Percentiles rank a stretch among this genome's conserved stretches.
phyloP scores from a whole-genome alignment of 2,329 filamentous ascomycete species.

The Purpureocillium takamizusanense region DNA sequence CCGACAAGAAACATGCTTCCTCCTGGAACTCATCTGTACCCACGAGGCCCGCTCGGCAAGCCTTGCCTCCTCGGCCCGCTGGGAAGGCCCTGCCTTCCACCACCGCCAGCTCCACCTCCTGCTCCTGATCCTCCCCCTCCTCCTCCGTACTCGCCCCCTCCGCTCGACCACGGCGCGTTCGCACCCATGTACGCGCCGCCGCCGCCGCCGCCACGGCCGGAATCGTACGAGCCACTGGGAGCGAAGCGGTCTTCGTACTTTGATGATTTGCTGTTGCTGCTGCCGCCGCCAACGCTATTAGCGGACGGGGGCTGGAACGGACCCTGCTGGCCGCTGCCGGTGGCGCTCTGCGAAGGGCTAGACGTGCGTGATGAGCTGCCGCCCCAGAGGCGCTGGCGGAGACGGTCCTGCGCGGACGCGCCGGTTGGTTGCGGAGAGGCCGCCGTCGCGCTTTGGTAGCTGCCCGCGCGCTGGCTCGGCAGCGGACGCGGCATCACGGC shows the following conservation, averaged over 20 bases:
- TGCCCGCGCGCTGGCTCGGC: constrained; percentile 65
- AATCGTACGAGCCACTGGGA: constrained; percentile 34
- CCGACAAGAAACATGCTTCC: neutral
- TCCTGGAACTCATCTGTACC: constrained; percentile 19
- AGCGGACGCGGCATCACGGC: constrained; percentile 47
- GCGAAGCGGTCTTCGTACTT: constrained; percentile 38
- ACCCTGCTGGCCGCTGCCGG: constrained; percentile 14
- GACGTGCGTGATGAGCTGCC: constrained; percentile 38
- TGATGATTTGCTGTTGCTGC: constrained; percentile 18
- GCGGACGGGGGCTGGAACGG: constrained; percentile 37
- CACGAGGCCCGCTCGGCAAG: constrained; percentile 36
- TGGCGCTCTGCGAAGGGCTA: constrained; percentile 36
- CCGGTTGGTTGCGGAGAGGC: constrained; percentile 15
- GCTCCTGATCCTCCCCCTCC: too few relatives aligned
- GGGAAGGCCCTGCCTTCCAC: constrained; percentile 32
- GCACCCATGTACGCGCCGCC: constrained; percentile 9
- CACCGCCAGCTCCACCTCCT: constrained; percentile 23
- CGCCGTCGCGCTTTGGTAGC: constrained; percentile 50
- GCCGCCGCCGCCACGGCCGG: constrained; percentile 15
- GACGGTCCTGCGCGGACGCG: constrained; percentile 66
- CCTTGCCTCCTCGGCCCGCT: constrained; percentile 36
- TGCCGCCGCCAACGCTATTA: constrained; percentile 13
- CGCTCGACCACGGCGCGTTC: constrained; percentile 5
- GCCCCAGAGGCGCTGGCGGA: constrained; percentile 72
- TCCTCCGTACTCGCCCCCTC: constrained; percentile 27